These are phyloP conservation scores for Colletotrichum musae DNA, from an alignment of 2,329 filamentous ascomycete species.

Conservation along the genomic window DNA sequence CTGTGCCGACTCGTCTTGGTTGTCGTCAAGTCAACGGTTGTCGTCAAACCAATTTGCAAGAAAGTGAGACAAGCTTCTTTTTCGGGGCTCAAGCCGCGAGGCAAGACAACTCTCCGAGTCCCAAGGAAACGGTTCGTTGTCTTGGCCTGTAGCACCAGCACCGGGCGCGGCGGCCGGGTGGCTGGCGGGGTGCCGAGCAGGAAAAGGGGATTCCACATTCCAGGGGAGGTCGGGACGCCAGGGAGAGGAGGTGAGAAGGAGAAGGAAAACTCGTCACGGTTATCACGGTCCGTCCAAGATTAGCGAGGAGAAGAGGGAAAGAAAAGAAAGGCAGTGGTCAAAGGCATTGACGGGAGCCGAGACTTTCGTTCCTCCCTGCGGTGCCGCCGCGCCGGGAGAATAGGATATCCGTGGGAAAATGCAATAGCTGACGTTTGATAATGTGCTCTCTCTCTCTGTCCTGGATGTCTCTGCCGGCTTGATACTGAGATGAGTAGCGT, in stretches of 20 bases:
- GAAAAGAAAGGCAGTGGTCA: background rate
- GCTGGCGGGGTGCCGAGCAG: background rate
- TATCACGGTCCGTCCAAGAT: background rate
- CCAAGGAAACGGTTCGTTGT: background rate
- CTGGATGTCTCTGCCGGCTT: background rate
- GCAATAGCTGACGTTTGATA: conserved; percentile 2
- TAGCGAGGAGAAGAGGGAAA: conserved; percentile 4
- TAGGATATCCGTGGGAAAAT: no score
- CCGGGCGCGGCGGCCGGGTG: background rate
- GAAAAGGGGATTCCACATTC: conserved; percentile 1
- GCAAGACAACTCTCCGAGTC: background rate
- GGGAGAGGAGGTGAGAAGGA: background rate
- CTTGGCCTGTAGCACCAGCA: background rate
- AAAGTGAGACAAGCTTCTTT: no score
- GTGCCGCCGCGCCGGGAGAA: no score
- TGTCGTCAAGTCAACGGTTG: no score
- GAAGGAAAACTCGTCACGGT: background rate
- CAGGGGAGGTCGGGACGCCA: background rate
- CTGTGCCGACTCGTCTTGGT: no score
- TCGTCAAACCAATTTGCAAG: no score
- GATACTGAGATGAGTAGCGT: conserved; percentile 1
- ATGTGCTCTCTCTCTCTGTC: background rate
- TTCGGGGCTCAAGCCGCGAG: conserved; percentile 1
- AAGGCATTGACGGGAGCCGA: conserved; percentile 10
- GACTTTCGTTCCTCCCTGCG: no score